phyloP scores from a whole-genome alignment of 1,139 yeast species.

The Suhomyces yuchorum region DNA sequence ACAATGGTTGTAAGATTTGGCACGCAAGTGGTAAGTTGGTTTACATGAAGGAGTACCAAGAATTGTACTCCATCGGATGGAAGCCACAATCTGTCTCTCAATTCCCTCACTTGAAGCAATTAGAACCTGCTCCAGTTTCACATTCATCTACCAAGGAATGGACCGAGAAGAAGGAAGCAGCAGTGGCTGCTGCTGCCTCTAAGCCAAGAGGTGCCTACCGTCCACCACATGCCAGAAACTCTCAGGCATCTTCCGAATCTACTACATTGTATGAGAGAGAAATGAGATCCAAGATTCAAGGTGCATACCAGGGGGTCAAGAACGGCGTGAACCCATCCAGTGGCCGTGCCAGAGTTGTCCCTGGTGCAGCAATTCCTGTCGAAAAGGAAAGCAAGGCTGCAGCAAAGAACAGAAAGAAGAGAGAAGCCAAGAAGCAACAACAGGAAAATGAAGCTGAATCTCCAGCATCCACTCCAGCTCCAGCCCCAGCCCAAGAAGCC shows the following conservation, averaged over 20 bases:
- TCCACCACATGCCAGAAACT: slow-evolving; percentile 88
- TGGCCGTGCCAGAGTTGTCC: slow-evolving; percentile 37
- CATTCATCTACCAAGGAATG: slow-evolving; percentile 68
- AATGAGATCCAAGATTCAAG: slow-evolving; percentile 33
- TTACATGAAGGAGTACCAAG: slow-evolving; percentile 76
- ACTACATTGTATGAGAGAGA: slow-evolving; percentile 62
- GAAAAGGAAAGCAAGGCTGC: slow-evolving; percentile 61
- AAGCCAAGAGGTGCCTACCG: slow-evolving; percentile 87
- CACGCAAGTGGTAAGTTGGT: slow-evolving; percentile 84
- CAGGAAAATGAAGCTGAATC: slow-evolving; percentile 25
- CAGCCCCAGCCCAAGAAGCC: slow-evolving; percentile 18
- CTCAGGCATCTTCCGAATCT: slow-evolving; percentile 37
- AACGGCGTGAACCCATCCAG: slow-evolving; percentile 26
- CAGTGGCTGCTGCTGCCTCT: slow-evolving; percentile 40
- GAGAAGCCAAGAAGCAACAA: slow-evolving; percentile 61
- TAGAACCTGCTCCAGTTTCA: slow-evolving; percentile 64
- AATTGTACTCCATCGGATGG: slow-evolving; percentile 84
- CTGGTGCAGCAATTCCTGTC: slow-evolving; percentile 48
- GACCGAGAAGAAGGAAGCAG: slow-evolving; percentile 45
- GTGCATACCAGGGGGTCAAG: slow-evolving; percentile 21
- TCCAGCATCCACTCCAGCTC: slow-evolving; percentile 20
- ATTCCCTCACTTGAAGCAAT: slow-evolving; percentile 60
- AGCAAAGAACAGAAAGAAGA: slow-evolving; percentile 75
- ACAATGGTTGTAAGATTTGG: slow-evolving; percentile 93
- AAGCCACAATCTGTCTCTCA: slow-evolving; percentile 66